Base-by-base conservation (phyloP, 768 basidiomycete genomes). In the Leccinum imitatum region DNA sequence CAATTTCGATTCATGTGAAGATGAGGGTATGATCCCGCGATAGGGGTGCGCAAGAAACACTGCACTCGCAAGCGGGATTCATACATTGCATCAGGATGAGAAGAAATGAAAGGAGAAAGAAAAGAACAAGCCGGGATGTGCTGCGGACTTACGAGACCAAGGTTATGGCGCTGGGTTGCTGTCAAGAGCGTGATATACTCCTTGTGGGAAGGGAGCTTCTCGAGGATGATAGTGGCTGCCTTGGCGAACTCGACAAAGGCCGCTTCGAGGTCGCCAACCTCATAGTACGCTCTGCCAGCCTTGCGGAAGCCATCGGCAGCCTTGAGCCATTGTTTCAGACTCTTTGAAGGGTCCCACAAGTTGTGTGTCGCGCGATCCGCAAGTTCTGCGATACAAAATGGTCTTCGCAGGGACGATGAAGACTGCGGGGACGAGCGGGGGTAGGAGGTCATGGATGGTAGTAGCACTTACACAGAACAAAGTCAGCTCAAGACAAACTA, bases 151-250 rank as follows among this genome's bases (percentile, higher is more conserved):
- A 93, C 91, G 78, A 84, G 71, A 33, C 79, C 82, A 17, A 93
- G 79, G 71, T 90, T 90, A 54, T 83, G 76, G 55, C 86, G 80
- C 67, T 93, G 91, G 11, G 79, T 76, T 6, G 75, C 56, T 50
- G 71, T 86, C 65, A 93, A 71, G 50, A 84, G 71, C 1, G 75
- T 76, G 35, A 79, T 66, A 69, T 88, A 93, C 48, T 90, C 86
- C 56, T 79, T 76, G 74, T 93, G 91, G 1, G 77, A 75, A 0
- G 91, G 91, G n/a, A 93, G 76, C 63, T 83, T 87, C 76, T 93
- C 90, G 11, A 91, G 81, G 6, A 91, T 88, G 59, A 93, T 76
- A 1, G 88, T 90, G 0, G 90, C 90, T 9, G 90, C 88, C 60
- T 79, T 84, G 3, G 90, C 90, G 53, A 82, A 84, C 61, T 84